Evolutionary conservation across 495 filamentous ascomycete species (phyloP), one percentile per base, ranked within the genome.

Genomic region (Amorphotheca resinae): DNA sequence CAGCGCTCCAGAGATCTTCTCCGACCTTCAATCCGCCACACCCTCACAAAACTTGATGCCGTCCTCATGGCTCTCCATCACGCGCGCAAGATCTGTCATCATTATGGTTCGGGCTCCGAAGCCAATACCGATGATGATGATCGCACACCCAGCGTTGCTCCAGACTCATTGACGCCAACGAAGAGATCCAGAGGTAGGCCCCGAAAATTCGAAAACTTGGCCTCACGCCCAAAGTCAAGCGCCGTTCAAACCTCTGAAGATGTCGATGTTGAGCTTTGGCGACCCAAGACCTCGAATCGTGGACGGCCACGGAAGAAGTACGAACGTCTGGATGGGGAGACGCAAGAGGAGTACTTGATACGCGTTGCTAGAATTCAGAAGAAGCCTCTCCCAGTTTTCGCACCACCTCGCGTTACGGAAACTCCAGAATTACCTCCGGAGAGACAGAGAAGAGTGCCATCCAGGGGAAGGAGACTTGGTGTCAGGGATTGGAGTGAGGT

Each of bases 401-500:
- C 47, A 17, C 33, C 48, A 9, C 26, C 26, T n/a, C 25, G 25
- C 8, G 22, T 33, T 2, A 14, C 25, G 17, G 22, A 39, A 30
- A 12, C 25, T 38, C n/a, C 46, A 3, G 25, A n/a, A n/a, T 22
- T 33, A 8, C 21, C 40, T 15, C 28, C 26, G 17, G 20, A 40
- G 21, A 11, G 28, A 6, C 14, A 0, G 3, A 39, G 22, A 34
- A 26, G 9, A 25, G 34, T 41, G 14, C 37, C 41, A 1, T 2
- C 2, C 4, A 21, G 39, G 8, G 22, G 45, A 18, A 49, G 21
- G 33, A 51, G 14, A 32, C 48, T 72, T 43, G 68, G 61, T 2
- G 60, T 77, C 4, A 73, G 83, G 1, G 82, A 89, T 58, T 94
- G 87, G 87, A 79, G 79, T 33, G 81, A 88, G 42, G 70, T 91